Base-by-base conservation (phyloP, 2,329 filamentous ascomycete genomes). In the Cucurbitaria berberidis region DNA sequence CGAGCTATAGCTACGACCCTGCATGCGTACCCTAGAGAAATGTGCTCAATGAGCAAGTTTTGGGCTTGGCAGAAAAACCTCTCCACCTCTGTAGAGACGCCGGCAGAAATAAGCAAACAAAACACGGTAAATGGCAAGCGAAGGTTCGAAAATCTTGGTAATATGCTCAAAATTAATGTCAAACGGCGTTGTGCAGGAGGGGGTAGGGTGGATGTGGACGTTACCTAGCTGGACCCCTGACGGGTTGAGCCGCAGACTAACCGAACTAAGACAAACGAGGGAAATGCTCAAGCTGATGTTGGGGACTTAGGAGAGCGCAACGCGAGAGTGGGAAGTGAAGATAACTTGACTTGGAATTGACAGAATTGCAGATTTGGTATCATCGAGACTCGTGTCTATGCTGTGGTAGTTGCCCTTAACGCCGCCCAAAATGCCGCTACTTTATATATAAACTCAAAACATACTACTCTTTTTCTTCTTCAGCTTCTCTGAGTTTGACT, bases 391-490 rank as follows among this genome's bases (percentile, higher is more conserved):
- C n/a, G 21, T 22, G 21, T n/a, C 36, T 39, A 39, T 22, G 36
- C 18, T 22, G 11, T 22, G 36, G 42, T 69, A 64, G 60, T 64
- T 60, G 29, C 49, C 52, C 19, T 38, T 32, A 46, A 52, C 34
- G 59, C 56, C 57, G 35, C 43, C 39, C 19, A 48, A 24, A 53
- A 42, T 50, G 26, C 21, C n/a, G 27, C 26, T 22, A 6, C 18
- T 15, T 43, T 34, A 30, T 27, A 38, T 39, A 32, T 22, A 21
- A 10, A 7, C 38, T 61, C 65, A 79, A 63, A 78, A 79, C 72
- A 78, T 75, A 41, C 75, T 73, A 55, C 76, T 78, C 51, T 74
- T 68, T 63, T 79, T 79, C 68, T 79, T 79, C 50, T 66, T 68
- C 55, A 79, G 57, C 48, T 72, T 75, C 34, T 61, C 70, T 11